Evolutionary conservation across 2,329 filamentous ascomycete species (phyloP), one percentile per base, ranked within the genome.

Genomic region (Xylariaceae sp.): DNA sequence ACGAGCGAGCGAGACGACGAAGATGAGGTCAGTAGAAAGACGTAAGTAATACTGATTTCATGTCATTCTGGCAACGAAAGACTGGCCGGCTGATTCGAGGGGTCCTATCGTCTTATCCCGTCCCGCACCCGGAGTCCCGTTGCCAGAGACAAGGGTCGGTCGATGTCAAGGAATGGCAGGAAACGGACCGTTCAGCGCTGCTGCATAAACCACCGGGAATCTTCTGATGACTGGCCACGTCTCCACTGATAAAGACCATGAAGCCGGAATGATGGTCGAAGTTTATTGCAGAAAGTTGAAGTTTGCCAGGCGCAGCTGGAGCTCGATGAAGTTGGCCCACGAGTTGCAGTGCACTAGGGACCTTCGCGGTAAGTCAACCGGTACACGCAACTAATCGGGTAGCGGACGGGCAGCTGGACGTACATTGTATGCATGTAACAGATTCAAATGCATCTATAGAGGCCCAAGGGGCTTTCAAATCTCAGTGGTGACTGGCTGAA

Each of bases 21-120:
- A 56, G 18, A 53, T 17, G 55, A 56, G 48, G 55, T 56, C 42
- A 30, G 23, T 30, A 30, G 23, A 30, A 30, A 30, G 23, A 30
- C 23, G 23, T 30, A 30, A 30, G 23, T 30, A 30, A 30, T 42
- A 13, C 37, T 42, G 11, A 42, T 42, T 45, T 62, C 64, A 64
- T 66, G 56, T 62, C 65, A 68, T 69, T 62, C 55, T 66, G 39
- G 35, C 54, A 56, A 50, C 17, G 37, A 34, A 49, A 58, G 56
- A 56, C 39, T 35, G n/a, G 48, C 37, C 18, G 51, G 15, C 39
- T n/a, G 42, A 47, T 48, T 15, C 39, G 37, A 62, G 9, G 55
- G 23, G 23, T 30, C 23, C 23, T 30, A 1, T 30, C 23, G 23
- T 30, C 23, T 48, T 57, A 45, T 53, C 54, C 57, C 49, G 54